Evolutionary conservation across 805 yeast genomes (phyloP).

Genomic region (Metschnikowia henanensis): DNA sequence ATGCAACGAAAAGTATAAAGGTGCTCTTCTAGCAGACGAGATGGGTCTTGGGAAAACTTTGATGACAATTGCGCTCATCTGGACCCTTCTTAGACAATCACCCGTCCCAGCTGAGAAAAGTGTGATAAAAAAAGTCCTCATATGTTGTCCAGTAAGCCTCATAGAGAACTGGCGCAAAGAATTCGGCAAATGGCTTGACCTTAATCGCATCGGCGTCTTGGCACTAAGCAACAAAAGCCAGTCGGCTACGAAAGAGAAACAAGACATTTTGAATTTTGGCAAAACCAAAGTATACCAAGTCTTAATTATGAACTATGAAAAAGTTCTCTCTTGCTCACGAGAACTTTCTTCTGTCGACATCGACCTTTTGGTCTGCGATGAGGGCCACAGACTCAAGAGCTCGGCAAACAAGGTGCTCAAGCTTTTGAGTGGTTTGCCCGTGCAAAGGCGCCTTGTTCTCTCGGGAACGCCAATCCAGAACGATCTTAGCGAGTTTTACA

Average conservation of each 20-base stretch:
- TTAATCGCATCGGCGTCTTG: conserved; percentile 63
- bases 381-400: conserved; percentile 89
- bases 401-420: conserved; percentile 69
- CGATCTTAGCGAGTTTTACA: conserved; percentile 80
- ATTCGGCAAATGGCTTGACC: conserved; percentile 84
- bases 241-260: conserved; percentile 52
- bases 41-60: conserved; percentile 93
- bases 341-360: conserved; percentile 48
- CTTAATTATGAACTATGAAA: conserved; percentile 85
- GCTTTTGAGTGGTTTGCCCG: conserved; percentile 54
- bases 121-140: conserved; percentile 56
- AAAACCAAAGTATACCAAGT: conserved; percentile 77
- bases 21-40: conserved; percentile 91
- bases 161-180: conserved; percentile 87
- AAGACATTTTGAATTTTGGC: conserved; percentile 59
- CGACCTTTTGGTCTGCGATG: conserved; percentile 88
- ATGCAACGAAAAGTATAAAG: conserved; percentile 49
- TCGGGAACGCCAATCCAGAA: conserved; percentile 96
- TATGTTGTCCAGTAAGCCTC: conserved; percentile 91
- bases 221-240: conserved; percentile 49
- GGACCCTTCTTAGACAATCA: conserved; percentile 76
- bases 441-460: conserved; percentile 59
- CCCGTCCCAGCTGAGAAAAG: conserved; percentile 40
- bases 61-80: conserved; percentile 77
- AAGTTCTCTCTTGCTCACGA: conserved; percentile 53